These are phyloP conservation scores for Tolypocladium ovalisporum DNA, from an alignment of 2,329 filamentous ascomycete species.

Conservation along the genomic window DNA sequence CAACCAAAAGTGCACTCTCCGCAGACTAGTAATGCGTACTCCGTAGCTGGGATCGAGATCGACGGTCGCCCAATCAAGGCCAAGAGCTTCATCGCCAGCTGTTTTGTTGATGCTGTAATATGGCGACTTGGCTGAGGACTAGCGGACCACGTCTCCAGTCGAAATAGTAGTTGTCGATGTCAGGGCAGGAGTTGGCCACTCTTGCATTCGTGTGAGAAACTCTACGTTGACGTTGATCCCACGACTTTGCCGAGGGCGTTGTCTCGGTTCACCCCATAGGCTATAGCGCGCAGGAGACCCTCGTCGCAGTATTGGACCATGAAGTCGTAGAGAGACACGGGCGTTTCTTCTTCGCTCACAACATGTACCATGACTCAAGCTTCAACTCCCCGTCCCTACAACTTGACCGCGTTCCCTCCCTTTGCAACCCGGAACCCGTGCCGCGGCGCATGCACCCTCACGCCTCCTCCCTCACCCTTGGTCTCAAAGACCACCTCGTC, in stretches of 20 bases:
- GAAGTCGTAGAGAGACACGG: background rate
- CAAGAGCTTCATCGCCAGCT: background rate
- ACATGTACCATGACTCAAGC: background rate
- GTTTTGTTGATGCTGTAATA: background rate
- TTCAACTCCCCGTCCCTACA: background rate
- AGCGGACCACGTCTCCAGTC: too few relatives aligned
- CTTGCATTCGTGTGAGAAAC: background rate
- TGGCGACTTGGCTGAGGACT: too few relatives aligned
- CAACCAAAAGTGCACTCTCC: background rate
- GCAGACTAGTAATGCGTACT: background rate
- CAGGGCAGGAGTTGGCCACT: too few relatives aligned
- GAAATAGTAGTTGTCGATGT: background rate
- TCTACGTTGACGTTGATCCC: background rate
- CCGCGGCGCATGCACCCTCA: constrained; percentile 51
- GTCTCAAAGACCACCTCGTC: constrained; percentile 50
- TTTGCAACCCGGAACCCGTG: constrained; percentile 42
- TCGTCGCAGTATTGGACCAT: background rate
- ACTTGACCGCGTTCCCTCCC: constrained; percentile 1
- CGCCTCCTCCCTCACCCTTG: constrained; percentile 24
- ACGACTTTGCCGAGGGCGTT: background rate
- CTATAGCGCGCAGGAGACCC: background rate
- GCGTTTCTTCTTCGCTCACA: background rate
- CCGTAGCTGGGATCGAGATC: background rate
- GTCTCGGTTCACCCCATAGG: background rate
- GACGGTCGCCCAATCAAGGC: background rate